Percentiles rank a stretch among this genome's conserved stretches.
phyloP scores from a whole-genome alignment of 306 rosid genomes.

The Begonia peltatifolia region DNA sequence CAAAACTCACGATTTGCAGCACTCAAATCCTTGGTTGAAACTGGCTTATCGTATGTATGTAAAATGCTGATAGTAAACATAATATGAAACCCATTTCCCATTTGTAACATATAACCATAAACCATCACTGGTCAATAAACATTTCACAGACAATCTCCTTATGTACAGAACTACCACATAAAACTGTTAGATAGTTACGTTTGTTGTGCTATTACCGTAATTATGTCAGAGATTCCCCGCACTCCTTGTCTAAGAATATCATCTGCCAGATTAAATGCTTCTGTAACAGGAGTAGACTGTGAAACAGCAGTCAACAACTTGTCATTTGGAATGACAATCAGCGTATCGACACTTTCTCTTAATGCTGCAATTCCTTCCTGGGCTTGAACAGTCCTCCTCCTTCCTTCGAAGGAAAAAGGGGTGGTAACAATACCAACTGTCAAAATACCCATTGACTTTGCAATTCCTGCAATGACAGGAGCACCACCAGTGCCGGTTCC shows the following conservation, averaged over 20 bases:
- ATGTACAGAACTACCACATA: too few relatives aligned
- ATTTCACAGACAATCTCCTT: too few relatives aligned
- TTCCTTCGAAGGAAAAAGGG: conserved; percentile 95
- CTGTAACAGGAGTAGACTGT: conserved; percentile 92
- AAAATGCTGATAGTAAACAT: too few relatives aligned
- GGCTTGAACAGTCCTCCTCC: conserved; percentile 97
- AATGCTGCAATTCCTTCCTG: conserved; percentile 99
- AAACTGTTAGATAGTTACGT: too few relatives aligned
- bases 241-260: conserved; percentile 99
- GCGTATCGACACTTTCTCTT: conserved; percentile 88
- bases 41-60: too few relatives aligned
- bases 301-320: conserved; percentile 94
- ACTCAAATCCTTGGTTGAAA: not conserved
- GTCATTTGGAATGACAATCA: conserved; percentile 97
- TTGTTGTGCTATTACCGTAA: conserved; percentile 40
- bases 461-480: conserved; percentile 84
- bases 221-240: conserved; percentile 97
- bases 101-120: too few relatives aligned
- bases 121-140: too few relatives aligned
- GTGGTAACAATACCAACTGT: conserved; percentile 98
- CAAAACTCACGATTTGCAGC: too few relatives aligned
- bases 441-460: conserved; percentile 92
- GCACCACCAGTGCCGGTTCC: conserved; percentile 99
- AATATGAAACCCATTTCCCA: too few relatives aligned
- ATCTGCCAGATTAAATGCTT: conserved; percentile 96